Evolutionary conservation across 768 basidiomycete species (phyloP).

Genomic region (Leccinum arenicola): DNA sequence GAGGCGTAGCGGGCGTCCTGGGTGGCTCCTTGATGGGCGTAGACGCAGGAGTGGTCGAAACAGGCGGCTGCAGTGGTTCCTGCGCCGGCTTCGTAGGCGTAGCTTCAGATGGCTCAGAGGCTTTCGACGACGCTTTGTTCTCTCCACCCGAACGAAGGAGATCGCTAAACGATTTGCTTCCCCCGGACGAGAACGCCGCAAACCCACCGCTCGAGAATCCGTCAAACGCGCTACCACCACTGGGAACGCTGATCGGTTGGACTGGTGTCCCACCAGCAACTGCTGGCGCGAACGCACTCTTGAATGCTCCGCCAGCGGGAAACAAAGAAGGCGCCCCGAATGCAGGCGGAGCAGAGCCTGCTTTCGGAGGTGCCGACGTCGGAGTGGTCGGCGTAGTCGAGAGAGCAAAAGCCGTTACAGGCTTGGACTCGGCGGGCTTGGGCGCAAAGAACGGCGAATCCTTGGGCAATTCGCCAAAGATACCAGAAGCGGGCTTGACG

Average conservation of each 20-base stretch:
- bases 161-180: constrained; percentile 58
- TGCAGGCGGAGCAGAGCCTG: constrained; percentile 24
- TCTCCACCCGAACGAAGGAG: constrained; percentile 45
- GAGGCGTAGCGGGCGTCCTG: neutral
- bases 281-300: constrained; percentile 18
- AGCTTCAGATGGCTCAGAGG: constrained; percentile 14
- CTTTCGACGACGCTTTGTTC: constrained; percentile 20
- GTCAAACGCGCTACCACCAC: constrained; percentile 21
- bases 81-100: constrained; percentile 8
- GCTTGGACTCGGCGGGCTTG: constrained; percentile 28
- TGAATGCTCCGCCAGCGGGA: constrained; percentile 24
- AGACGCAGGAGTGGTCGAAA: constrained; percentile 13
- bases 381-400: constrained; percentile 14
- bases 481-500: constrained; percentile 36
- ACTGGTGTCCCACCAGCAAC: constrained; percentile 1
- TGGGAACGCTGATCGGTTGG: constrained; percentile 14
- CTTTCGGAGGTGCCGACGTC: constrained; percentile 23
- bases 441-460: constrained; percentile 56
- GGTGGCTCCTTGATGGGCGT: constrained; percentile 15
- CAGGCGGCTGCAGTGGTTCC: neutral
- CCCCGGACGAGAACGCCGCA: constrained; percentile 45
- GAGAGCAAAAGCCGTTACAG: constrained; percentile 40
- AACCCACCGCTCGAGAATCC: constrained; percentile 43
- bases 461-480: constrained; percentile 34
- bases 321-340: constrained; percentile 39